These are phyloP conservation scores for Pseudopyricularia cyperi DNA, from an alignment of 2,329 filamentous ascomycete species.

Conservation along the genomic window DNA sequence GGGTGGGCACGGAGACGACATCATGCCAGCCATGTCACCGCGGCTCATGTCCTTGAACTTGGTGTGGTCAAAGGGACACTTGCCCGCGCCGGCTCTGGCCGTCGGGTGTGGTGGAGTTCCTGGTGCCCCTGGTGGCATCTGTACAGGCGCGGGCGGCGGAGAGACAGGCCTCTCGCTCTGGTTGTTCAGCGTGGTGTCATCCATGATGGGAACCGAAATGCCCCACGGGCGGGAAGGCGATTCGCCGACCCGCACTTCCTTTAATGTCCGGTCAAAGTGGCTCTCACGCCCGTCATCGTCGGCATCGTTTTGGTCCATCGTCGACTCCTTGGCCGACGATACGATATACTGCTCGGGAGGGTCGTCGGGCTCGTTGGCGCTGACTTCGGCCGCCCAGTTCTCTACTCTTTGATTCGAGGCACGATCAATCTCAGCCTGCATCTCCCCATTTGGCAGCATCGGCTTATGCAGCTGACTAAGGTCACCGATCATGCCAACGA, in stretches of 20 bases:
- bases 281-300: constrained; percentile 40
- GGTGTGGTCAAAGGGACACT: constrained; percentile 41
- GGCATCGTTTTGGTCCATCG: not conserved
- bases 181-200: constrained; percentile 19
- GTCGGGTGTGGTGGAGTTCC: not conserved
- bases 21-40: not conserved
- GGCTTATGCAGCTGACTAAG: constrained; percentile 78
- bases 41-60: constrained; percentile 8
- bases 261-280: constrained; percentile 73
- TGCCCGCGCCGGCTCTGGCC: constrained; percentile 19
- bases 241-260: constrained; percentile 86
- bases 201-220: constrained; percentile 60
- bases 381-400: constrained; percentile 74
- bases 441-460: constrained; percentile 50
- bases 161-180: constrained; percentile 32
- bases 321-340: constrained; percentile 9
- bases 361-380: constrained; percentile 30
- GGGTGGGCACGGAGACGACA: constrained; percentile 4
- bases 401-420: constrained; percentile 61
- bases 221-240: constrained; percentile 90
- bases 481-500: constrained; percentile 90
- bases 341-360: constrained; percentile 9
- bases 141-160: constrained; percentile 44
- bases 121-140: constrained; percentile 22
- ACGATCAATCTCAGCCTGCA: constrained; percentile 23